Evolutionary conservation across 2,329 filamentous ascomycete genomes (phyloP), one percentile per base, ranked within the genome.

Genomic region (Fusarium cyanostomum): DNA sequence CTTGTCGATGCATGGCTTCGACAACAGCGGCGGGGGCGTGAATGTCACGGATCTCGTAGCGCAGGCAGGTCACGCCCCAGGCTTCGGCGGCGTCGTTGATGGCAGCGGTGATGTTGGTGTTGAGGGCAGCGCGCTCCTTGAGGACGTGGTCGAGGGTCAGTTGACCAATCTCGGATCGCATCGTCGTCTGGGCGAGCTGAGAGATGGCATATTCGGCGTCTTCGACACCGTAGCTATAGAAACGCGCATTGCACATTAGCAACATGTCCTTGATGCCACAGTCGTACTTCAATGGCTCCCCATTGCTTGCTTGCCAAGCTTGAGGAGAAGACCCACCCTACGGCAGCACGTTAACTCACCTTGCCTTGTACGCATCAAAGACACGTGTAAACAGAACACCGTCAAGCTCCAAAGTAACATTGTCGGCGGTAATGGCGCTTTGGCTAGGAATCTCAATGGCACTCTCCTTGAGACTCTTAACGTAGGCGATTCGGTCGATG

Each of bases 141-240:
- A 99, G 86, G 39, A 99, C 95, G 79, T 99, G 94, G 78, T 99
- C 95, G 71, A 99, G 90, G 1, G 92, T 92, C 59, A 99, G 85
- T 78, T 98, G 95, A 66, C 95, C 95, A 72, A 99, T 99, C 79
- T 99, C 95, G 73, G 91, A 96, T 72, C 95, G 92, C 95, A 99
- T 99, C 1, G 95, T 98, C 10, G 95, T 99, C 80, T 99, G 95
- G 13, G 95, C 95, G 42, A 99, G 89, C 76, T 99, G 95, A 8
- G 92, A 95, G 75, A 99, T 98, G 77, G 95, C 95, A 78, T 99
- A 99, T 77, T 99, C 95, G 62, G 95, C 94, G 75, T 99, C 95
- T 80, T 99, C 95, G 28, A 99, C 95, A 33, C 95, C 95, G 76
- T 99, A 99, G 78, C 93, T 97, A 65, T 7, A 7, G 3, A 7